phyloP scores from a whole-genome alignment of 176 grass and related monocot species.

The Sorghum bicolor region DNA sequence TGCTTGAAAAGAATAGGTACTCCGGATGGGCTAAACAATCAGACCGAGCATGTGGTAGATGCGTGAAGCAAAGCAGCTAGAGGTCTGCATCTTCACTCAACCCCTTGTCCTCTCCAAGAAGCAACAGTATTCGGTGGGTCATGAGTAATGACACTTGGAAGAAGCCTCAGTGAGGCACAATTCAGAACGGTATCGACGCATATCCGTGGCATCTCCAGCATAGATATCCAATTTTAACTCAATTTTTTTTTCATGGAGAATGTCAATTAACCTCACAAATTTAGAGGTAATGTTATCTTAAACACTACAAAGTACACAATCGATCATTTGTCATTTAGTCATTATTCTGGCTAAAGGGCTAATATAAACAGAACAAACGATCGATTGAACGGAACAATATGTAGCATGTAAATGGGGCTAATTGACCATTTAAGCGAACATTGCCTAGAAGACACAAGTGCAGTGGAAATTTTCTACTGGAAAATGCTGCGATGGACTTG shows the following conservation, averaged over 20 bases:
- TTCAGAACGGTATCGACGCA: not conserved
- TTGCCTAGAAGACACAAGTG: not conserved
- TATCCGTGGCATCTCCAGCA: not conserved
- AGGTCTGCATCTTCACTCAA: slow-evolving; percentile 22
- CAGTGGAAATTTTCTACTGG: not conserved
- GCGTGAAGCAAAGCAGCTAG: slow-evolving; percentile 26
- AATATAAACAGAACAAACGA: not conserved
- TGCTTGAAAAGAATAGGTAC: not conserved
- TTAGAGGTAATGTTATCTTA: not conserved
- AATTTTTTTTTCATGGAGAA: not conserved
- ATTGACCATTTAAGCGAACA: no score
- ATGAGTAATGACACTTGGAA: not conserved
- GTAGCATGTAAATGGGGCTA: not conserved
- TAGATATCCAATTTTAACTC: not conserved
- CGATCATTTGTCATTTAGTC: no score
- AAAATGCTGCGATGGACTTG: not conserved
- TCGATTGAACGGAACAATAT: not conserved
- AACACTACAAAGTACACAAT: not conserved
- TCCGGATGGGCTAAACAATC: not conserved
- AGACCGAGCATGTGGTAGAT: not conserved
- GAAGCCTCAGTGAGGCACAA: not conserved
- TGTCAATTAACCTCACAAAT: not conserved
- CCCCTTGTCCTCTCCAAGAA: slow-evolving; percentile 7
- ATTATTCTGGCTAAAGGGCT: no score
- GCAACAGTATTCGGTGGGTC: not conserved